Evolutionary conservation across 768 basidiomycete genomes (phyloP).

Genomic region (Melanogaster broomeanus): DNA sequence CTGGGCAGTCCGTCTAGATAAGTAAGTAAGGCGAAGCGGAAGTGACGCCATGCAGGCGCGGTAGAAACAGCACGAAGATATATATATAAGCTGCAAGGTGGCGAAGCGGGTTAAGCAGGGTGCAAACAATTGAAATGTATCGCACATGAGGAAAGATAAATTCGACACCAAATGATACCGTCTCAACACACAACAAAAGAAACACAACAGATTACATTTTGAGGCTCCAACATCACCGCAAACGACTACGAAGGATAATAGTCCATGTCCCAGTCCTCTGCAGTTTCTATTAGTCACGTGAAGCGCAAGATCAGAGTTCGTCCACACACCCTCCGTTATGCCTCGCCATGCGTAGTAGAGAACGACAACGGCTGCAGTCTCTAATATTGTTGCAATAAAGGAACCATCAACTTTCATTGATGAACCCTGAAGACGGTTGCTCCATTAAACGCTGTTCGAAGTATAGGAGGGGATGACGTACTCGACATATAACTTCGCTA

Average conservation of each 20-base stretch:
- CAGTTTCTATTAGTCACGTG: constrained; percentile 2
- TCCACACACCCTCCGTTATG: constrained; percentile 79
- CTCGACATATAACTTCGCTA: constrained; percentile 71
- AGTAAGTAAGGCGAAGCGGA: not conserved
- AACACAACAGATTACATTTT: constrained; percentile 15
- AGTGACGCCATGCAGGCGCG: not conserved
- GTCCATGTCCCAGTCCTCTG: constrained; percentile 55
- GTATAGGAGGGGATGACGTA: constrained; percentile 32
- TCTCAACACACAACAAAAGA: not conserved
- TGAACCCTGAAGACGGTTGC: constrained; percentile 48
- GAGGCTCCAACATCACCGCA: not conserved
- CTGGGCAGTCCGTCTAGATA: not conserved
- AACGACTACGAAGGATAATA: constrained; percentile 42
- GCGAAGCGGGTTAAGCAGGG: not conserved
- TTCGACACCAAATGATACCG: constrained; percentile 5
- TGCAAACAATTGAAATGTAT: constrained; percentile 1
- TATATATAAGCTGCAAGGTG: not conserved
- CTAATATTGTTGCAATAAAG: constrained; percentile 83
- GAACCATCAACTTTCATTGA: constrained; percentile 77
- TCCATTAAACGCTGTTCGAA: constrained; percentile 8
- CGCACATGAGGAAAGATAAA: constrained; percentile 2
- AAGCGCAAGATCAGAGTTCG: not conserved
- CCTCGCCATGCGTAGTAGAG: constrained; percentile 83
- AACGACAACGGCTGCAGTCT: constrained; percentile 69
- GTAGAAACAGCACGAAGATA: not conserved